Percentiles rank a stretch among this genome's conserved stretches.
phyloP scores from a whole-genome alignment of 169 alveolate genomes.

The Cryptosporidium sp. region DNA sequence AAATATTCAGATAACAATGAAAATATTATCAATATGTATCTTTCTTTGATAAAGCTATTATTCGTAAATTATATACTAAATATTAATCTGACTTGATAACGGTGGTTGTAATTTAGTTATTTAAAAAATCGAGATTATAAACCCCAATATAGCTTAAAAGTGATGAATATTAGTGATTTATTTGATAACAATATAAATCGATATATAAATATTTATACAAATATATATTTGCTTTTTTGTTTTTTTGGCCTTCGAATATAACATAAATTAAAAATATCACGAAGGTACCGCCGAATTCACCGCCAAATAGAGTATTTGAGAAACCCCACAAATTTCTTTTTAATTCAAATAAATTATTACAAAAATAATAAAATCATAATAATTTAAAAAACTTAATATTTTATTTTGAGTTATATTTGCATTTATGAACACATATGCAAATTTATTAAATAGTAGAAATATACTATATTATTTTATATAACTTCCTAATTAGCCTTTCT shows the following conservation, averaged over 20 bases:
- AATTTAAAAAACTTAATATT: neutral
- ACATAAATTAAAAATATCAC: slow-evolving; percentile 15
- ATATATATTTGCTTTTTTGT: neutral
- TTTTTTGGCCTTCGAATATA: neutral
- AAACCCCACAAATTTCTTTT: slow-evolving; percentile 12
- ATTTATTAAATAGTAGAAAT: neutral
- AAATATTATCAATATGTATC: too few species aligned
- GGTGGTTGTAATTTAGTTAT: too few species aligned
- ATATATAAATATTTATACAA: neutral
- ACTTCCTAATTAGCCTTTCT: too few species aligned
- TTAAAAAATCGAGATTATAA: too few species aligned
- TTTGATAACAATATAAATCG: too few species aligned
- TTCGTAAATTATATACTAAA: neutral
- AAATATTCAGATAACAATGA: neutral
- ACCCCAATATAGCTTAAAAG: neutral
- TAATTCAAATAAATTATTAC: neutral
- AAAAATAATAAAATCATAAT: neutral
- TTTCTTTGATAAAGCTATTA: too few species aligned
- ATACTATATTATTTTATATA: too few species aligned
- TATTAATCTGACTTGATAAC: neutral
- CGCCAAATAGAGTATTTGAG: neutral
- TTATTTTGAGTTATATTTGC: neutral
- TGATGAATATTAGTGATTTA: too few species aligned
- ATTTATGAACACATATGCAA: too few species aligned
- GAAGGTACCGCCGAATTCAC: slow-evolving; percentile 28